Base-by-base conservation (phyloP, 495 filamentous ascomycete genomes). In the Hypoxylon cercidicola region DNA sequence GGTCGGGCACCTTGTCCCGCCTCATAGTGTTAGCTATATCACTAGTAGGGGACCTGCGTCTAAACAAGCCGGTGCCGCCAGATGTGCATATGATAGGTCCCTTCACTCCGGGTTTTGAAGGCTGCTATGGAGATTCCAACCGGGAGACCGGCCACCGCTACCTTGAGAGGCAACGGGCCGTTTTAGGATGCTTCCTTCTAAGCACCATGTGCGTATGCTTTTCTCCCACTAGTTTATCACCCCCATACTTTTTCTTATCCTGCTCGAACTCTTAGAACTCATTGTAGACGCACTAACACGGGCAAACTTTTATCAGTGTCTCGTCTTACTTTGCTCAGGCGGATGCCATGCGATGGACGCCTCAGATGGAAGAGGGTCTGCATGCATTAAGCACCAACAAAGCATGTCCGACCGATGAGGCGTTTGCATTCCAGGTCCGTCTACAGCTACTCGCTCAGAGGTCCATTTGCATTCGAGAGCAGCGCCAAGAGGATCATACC, bases 141-240 rank as follows among this genome's bases (percentile, higher is more conserved):
- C 10, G 50, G 2, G 46, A 46, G n/a, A 39, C 53, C 7, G 32
- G 18, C 9, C 43, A 64, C 0, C 11, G 18, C 18, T 46, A 52
- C 72, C 3, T 82, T 51, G 83, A 86, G 59, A 81, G 82, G 62
- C 74, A 81, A 41, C 73, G 85, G 51, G 79, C 82, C 23, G 75
- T 80, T 12, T 65, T 85, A 20, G 83, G 78, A 13, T 80, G 79
- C 47, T 85, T 81, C 35, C 39, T 84, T 21, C 53, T 82, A 25
- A 81, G 77, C 30, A 81, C 80, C 11, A 72, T 77, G 80, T 83
- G 74, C 25, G 66, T 63, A 16, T 32, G 0, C 16, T 11, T 28
- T 13, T 16, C 25, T 43, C 2, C 40, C 40, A 43, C n/a, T 18
- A 3, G 40, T 6, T 4, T 43, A 19, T 16, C 13, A 8, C 15